These are phyloP conservation scores for Tuber magnatum DNA, from an alignment of 495 filamentous ascomycete species.

Conservation along the genomic window DNA sequence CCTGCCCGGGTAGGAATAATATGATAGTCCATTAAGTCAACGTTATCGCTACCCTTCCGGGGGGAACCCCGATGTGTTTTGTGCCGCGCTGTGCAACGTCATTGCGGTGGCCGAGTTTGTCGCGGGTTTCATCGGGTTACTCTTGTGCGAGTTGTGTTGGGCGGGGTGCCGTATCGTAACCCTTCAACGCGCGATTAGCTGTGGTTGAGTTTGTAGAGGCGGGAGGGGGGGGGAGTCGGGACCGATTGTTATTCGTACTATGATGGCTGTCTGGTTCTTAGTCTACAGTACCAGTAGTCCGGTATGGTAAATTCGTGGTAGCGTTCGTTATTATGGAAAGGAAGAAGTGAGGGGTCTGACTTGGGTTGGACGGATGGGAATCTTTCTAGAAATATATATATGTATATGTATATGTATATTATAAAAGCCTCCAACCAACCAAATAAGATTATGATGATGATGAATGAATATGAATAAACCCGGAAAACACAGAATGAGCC, in stretches of 20 bases:
- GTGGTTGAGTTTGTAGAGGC: neutral
- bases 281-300: no score
- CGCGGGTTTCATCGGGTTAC: no score
- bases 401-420: no score
- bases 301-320: neutral
- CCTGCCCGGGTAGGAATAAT: no score
- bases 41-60: neutral
- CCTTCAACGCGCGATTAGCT: no score
- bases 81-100: neutral
- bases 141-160: no score
- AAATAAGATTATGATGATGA: neutral
- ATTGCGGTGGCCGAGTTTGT: neutral
- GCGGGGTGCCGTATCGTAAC: no score
- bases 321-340: no score
- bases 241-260: neutral
- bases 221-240: neutral
- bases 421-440: neutral
- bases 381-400: conserved; percentile 9
- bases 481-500: neutral
- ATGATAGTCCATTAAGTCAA: neutral
- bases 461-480: neutral
- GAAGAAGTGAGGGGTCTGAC: conserved; percentile 1
- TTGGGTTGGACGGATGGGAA: conserved; percentile 10
- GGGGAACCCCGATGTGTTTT: neutral
- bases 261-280: neutral